These are phyloP conservation scores for Cladophialophora immunda DNA, from an alignment of 2,329 filamentous ascomycete species.

Conservation along the genomic window DNA sequence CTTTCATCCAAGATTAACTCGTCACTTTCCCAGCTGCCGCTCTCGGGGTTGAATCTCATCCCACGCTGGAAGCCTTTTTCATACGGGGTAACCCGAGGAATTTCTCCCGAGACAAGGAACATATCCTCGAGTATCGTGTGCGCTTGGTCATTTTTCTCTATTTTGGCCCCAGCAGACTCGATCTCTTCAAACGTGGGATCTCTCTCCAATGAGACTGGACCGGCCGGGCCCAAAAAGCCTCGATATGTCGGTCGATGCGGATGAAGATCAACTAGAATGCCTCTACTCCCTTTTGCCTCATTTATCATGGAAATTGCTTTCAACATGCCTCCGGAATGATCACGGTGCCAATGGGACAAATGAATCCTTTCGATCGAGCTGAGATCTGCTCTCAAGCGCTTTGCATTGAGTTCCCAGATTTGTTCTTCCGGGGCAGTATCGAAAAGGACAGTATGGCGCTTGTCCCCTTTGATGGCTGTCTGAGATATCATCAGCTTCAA, in stretches of 20 bases:
- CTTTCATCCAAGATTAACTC: slow-evolving; percentile 62
- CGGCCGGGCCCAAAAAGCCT: slow-evolving; percentile 53
- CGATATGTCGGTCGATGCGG: slow-evolving; percentile 61
- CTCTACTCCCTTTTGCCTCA: slow-evolving; percentile 46
- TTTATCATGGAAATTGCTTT: slow-evolving; percentile 60
- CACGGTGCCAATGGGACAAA: slow-evolving; percentile 64
- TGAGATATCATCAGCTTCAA: slow-evolving; percentile 37
- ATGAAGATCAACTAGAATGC: slow-evolving; percentile 60
- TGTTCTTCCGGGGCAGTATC: slow-evolving; percentile 63
- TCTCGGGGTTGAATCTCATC: slow-evolving; percentile 52
- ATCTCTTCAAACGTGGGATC: slow-evolving; percentile 63
- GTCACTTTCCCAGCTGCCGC: slow-evolving; percentile 57
- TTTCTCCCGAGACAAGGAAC: slow-evolving; percentile 64
- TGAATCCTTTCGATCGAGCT: slow-evolving; percentile 57
- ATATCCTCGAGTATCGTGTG: slow-evolving; percentile 60
- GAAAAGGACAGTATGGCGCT: slow-evolving; percentile 60
- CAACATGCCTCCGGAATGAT: slow-evolving; percentile 64
- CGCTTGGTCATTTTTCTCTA: slow-evolving; percentile 50
- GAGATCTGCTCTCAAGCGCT: slow-evolving; percentile 54
- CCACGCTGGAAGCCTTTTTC: slow-evolving; percentile 58
- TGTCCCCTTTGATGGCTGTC: slow-evolving; percentile 58
- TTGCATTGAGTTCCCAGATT: slow-evolving; percentile 60
- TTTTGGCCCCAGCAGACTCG: slow-evolving; percentile 50
- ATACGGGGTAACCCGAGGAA: slow-evolving; percentile 60
- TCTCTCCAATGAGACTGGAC: slow-evolving; percentile 60